Percentiles rank a stretch among this genome's conserved stretches.
Evolutionary conservation across 768 basidiomycete species (phyloP).

Genomic region (Suillus subalutaceus): DNA sequence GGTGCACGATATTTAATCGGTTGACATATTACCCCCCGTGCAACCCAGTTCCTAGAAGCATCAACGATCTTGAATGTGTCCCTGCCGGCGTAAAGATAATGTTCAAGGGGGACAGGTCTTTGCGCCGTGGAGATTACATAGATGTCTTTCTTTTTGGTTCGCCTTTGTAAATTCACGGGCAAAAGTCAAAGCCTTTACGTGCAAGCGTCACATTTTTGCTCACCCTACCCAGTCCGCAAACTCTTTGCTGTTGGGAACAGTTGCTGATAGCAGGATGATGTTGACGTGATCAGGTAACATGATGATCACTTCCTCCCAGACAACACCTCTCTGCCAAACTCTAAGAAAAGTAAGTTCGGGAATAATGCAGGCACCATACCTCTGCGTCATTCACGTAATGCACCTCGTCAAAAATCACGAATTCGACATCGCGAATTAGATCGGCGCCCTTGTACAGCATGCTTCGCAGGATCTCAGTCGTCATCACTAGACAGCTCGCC

Average conservation of each 20-base stretch:
- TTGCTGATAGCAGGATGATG: constrained; percentile 95
- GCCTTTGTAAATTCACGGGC: constrained; percentile 47
- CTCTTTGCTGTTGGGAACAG: constrained; percentile 96
- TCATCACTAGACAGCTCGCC: constrained; percentile 96
- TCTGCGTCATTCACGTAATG: constrained; percentile 99
- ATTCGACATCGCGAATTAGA: constrained; percentile 97
- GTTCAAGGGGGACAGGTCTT: constrained; percentile 95
- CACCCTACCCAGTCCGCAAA: constrained; percentile 99
- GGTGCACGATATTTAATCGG: constrained; percentile 2
- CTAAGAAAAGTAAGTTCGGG: constrained; percentile 15
- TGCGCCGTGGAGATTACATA: constrained; percentile 98
- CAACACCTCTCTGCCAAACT: constrained; percentile 81
- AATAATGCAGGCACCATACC: constrained; percentile 47
- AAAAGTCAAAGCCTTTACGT: not conserved
- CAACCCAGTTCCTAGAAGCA: constrained; percentile 67
- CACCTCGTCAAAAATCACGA: constrained; percentile 99
- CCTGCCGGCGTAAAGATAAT: constrained; percentile 93
- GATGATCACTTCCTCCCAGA: constrained; percentile 99
- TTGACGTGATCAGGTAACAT: constrained; percentile 99
- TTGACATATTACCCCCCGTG: constrained; percentile 70
- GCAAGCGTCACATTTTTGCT: constrained; percentile 26
- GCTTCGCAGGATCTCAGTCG: constrained; percentile 94
- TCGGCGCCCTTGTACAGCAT: constrained; percentile 99
- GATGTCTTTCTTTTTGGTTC: constrained; percentile 99
- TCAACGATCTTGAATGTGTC: constrained; percentile 94